Percentiles rank a stretch among this genome's conserved stretches.
phyloP scores from a whole-genome alignment of 2,329 filamentous ascomycete species.

The Zasmidium angulare region DNA sequence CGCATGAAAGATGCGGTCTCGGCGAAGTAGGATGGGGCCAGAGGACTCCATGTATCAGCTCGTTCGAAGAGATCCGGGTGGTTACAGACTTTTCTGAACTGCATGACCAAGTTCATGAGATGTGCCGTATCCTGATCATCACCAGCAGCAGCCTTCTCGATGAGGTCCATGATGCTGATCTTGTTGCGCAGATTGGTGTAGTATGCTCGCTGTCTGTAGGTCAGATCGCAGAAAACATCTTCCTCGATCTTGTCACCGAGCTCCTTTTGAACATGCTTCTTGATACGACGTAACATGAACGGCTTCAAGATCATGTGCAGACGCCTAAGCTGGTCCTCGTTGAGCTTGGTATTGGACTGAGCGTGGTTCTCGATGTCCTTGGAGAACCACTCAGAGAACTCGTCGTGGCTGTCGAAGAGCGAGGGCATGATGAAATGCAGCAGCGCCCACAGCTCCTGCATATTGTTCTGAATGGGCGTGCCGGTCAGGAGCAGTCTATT shows the following conservation, averaged over 20 bases:
- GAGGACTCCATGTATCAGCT: slow-evolving; percentile 84
- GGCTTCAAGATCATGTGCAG: slow-evolving; percentile 99
- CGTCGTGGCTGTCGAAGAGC: slow-evolving; percentile 89
- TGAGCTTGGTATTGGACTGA: slow-evolving; percentile 98
- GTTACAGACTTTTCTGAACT: slow-evolving; percentile 99
- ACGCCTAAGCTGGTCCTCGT: slow-evolving; percentile 94
- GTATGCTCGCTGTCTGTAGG: slow-evolving; percentile 90
- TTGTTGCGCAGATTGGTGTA: slow-evolving; percentile 92
- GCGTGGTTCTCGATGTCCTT: slow-evolving; percentile 98
- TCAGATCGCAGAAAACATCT: slow-evolving; percentile 94
- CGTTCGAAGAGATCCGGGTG: slow-evolving; percentile 96
- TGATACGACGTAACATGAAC: slow-evolving; percentile 98
- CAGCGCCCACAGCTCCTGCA: slow-evolving; percentile 97
- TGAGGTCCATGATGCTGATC: slow-evolving; percentile 97
- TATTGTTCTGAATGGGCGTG: slow-evolving; percentile 99
- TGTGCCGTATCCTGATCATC: slow-evolving; percentile 95
- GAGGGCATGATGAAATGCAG: slow-evolving; percentile 99
- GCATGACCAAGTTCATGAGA: slow-evolving; percentile 99
- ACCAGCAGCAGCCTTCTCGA: slow-evolving; percentile 92
- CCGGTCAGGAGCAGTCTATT: slow-evolving; percentile 92
- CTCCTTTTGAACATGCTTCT: slow-evolving; percentile 99
- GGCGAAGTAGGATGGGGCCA: slow-evolving; percentile 81
- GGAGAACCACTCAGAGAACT: slow-evolving; percentile 92
- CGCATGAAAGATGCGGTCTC: slow-evolving; percentile 94
- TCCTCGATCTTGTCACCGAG: slow-evolving; percentile 97